A percentile compares a stretch with the other conserved stretches of the same genome.
Conservation (phyloP, 495 filamentous ascomycete species). For the Penicillium chermesinum region DNA sequence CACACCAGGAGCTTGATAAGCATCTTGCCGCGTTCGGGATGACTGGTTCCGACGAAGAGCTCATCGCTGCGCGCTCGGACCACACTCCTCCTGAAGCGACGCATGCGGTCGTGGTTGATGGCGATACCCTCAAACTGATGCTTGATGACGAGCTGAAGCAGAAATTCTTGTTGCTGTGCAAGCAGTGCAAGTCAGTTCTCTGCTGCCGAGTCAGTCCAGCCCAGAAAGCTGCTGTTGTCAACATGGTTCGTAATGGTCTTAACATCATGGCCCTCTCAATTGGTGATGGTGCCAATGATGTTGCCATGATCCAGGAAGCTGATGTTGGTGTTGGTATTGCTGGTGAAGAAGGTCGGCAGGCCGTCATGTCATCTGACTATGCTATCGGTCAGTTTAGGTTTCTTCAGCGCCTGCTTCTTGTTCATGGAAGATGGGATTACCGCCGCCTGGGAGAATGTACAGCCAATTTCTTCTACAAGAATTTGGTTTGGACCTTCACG, state of each 20-base stretch:
- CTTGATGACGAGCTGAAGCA: slow-evolving; percentile 77
- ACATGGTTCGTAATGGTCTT: slow-evolving; percentile 88
- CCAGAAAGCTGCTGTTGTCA: slow-evolving; percentile 96
- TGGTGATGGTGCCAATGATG: slow-evolving; percentile 97
- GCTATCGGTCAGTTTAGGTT: slow-evolving; percentile 98
- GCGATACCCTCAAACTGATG: slow-evolving; percentile 87
- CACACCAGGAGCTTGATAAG: slow-evolving; percentile 66
- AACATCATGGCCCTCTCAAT: slow-evolving; percentile 97
- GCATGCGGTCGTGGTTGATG: slow-evolving; percentile 96
- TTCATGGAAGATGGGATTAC: slow-evolving; percentile 97
- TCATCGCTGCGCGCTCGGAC: slow-evolving; percentile 69
- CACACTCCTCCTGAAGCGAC: slow-evolving; percentile 82
- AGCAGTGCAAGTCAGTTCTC: slow-evolving; percentile 93
- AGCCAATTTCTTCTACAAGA: slow-evolving; percentile 99
- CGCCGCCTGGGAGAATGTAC: slow-evolving; percentile 87
- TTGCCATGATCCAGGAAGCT: slow-evolving; percentile 99
- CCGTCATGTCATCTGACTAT: slow-evolving; percentile 98
- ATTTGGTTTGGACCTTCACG: slow-evolving; percentile 95
- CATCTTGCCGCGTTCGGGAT: slow-evolving; percentile 68
- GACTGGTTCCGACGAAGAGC: slow-evolving; percentile 82
- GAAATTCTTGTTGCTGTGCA: slow-evolving; percentile 92
- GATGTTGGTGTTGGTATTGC: slow-evolving; percentile 98
- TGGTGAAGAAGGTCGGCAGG: slow-evolving; percentile 93
- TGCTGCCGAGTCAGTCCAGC: slow-evolving; percentile 97
- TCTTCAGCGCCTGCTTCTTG: slow-evolving; percentile 82